Conservation (phyloP, 306 rosid genomes). For the Gastrolobium bilobum region DNA sequence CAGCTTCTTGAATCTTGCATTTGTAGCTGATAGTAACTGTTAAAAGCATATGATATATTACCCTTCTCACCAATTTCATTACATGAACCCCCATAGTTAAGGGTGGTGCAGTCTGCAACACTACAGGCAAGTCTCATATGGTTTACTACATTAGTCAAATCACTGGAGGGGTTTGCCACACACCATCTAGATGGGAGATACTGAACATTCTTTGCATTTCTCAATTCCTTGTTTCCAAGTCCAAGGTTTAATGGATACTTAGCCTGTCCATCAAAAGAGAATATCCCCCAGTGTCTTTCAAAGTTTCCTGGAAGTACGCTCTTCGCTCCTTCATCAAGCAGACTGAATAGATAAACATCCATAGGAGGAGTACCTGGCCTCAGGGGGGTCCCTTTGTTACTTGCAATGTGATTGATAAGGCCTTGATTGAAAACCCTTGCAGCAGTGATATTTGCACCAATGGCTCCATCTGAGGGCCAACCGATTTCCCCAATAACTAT, state of each 20-base stretch:
- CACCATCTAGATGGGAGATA: conserved; percentile 97
- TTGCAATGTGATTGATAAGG: conserved; percentile 70
- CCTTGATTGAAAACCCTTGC: conserved; percentile 93
- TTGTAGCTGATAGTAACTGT: conserved; percentile 92
- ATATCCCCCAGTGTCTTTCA: conserved; percentile 98
- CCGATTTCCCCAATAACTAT: conserved; percentile 90
- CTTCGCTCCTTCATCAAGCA: conserved; percentile 92
- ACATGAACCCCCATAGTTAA: conserved; percentile 91
- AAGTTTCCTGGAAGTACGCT: conserved; percentile 88
- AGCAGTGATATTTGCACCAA: conserved; percentile 84
- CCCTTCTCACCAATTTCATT: conserved; percentile 89
- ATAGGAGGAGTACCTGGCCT: conserved; percentile 78
- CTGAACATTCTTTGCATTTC: conserved; percentile 80
- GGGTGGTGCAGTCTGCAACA: conserved; percentile 94
- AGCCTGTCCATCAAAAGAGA: conserved; percentile 93
- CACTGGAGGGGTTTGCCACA: conserved; percentile 77
- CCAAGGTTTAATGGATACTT: conserved; percentile 86
- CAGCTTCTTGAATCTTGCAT: conserved; percentile 87
- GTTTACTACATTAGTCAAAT: conserved; percentile 67
- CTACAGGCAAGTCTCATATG: conserved; percentile 84
- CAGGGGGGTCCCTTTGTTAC: conserved; percentile 87
- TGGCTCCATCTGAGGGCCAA: conserved; percentile 95
- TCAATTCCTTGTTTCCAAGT: conserved; percentile 70
- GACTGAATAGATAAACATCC: conserved; percentile 84
- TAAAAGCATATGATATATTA: conserved; percentile 91